These are phyloP conservation scores for Picea abies DNA, from an alignment of 83 land plant genomes.

Conservation along the genomic window DNA sequence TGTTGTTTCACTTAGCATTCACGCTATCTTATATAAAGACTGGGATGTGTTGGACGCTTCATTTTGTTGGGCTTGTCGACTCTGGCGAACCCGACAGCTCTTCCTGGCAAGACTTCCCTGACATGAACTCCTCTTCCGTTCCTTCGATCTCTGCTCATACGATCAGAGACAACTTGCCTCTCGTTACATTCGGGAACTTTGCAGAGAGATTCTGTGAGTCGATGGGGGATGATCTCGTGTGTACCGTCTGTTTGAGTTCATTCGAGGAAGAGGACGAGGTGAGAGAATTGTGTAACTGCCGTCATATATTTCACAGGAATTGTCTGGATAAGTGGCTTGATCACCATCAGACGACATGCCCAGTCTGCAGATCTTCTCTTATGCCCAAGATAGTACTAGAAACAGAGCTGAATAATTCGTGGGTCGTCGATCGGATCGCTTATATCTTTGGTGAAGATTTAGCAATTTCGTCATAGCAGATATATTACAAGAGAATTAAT, in stretches of 20 bases:
- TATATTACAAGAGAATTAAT: too few species aligned
- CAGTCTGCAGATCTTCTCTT: slow-evolving; percentile 38
- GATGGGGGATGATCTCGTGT: slow-evolving; percentile 11
- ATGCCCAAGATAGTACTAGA: not conserved
- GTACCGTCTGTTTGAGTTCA: slow-evolving; percentile 36
- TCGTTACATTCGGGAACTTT: not conserved
- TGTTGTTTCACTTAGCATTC: too few species aligned
- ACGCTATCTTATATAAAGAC: not conserved
- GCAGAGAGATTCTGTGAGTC: not conserved
- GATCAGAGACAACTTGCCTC: not conserved
- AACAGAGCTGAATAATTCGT: not conserved
- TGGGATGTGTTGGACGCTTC: not conserved
- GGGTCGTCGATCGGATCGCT: not conserved
- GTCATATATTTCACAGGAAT: slow-evolving; percentile 43
- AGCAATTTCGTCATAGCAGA: not conserved
- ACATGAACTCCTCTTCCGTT: not conserved
- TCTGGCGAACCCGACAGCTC: not conserved
- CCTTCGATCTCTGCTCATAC: not conserved
- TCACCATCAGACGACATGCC: slow-evolving; percentile 36
- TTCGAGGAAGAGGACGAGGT: slow-evolving; percentile 35
- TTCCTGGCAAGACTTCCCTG: not conserved
- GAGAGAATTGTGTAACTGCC: slow-evolving; percentile 32
- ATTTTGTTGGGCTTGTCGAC: not conserved
- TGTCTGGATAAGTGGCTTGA: slow-evolving; percentile 53
- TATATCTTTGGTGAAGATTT: not conserved